Base-by-base conservation (phyloP, 1,139 yeast species). In the Candida tetrigidarum region DNA sequence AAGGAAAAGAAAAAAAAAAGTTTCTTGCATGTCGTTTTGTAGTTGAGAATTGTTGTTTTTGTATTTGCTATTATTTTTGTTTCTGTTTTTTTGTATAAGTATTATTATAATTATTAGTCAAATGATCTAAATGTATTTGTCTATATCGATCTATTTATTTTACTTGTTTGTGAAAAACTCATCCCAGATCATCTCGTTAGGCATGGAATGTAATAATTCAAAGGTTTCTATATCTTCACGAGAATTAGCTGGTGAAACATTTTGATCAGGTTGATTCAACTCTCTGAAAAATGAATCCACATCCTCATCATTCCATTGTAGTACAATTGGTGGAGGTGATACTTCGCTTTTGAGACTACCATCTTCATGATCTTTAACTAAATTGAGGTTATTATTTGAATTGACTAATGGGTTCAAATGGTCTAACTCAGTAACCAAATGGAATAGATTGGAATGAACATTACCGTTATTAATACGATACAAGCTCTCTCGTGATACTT, bases 111-210 rank as follows among this genome's bases (percentile, higher is more conserved):
- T 12, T 18, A 19, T 16, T 14, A n/a, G n/a, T 26, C 3, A 32
- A 15, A 10, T 32, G 4, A 12, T n/a, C 5, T 18, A 15, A 18
- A 32, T 30, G 12, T 18, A 5, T 12, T 3, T 22, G 6, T 34
- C 5, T 12, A 3, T 12, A 10, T 22, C 14, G 18, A 11, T n/a
- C 36, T 41, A 42, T 39, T 42, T 43, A 26, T 64, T 60, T 2
- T 41, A 42, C 39, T 42, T 43, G 25, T 64, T 60, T 2, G 81
- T 75, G 57, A 86, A 84, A 52, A 82, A 84, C 55, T 86, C 91
- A 52, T 84, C 92, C 93, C 93, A 86, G 39, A 86, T 83, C 28
- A 85, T 74, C 38, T 85, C 88, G 20, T 80, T 74, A 1, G 92
- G 88, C 39, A 84, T 78, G 55, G 83, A 86, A 53, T 76, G 78